Conservation (phyloP, 495 filamentous ascomycete genomes). For the Lentithecium fluviatile region DNA sequence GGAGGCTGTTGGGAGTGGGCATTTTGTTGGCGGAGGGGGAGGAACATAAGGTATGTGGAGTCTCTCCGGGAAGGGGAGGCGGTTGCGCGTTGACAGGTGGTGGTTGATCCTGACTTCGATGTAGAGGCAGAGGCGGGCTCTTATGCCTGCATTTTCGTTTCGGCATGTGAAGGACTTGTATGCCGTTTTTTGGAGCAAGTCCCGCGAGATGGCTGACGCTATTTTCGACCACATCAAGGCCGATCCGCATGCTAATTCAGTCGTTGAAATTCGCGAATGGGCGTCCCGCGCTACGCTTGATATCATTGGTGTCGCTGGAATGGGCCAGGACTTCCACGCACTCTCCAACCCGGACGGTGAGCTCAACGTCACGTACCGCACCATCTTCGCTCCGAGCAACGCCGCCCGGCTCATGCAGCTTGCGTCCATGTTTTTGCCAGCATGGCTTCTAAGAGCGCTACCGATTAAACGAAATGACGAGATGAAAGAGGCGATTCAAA, state of each 20-base stretch:
- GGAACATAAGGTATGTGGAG: slow-evolving; percentile 70
- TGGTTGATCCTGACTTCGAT: too few relatives aligned
- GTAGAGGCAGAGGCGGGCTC: slow-evolving; percentile 65
- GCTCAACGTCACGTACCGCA: slow-evolving; percentile 66
- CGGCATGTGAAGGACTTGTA: slow-evolving; percentile 85
- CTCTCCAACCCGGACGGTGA: slow-evolving; percentile 62
- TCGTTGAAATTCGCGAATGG: slow-evolving; percentile 69
- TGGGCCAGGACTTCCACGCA: slow-evolving; percentile 76
- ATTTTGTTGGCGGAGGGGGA: slow-evolving; percentile 82
- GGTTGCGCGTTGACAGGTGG: too few relatives aligned
- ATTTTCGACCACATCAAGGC: slow-evolving; percentile 46
- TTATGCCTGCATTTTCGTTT: slow-evolving; percentile 83
- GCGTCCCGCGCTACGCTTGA: slow-evolving; percentile 72
- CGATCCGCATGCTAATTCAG: slow-evolving; percentile 42
- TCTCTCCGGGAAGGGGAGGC: too few relatives aligned
- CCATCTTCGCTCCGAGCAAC: slow-evolving; percentile 51
- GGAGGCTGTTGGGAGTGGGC: slow-evolving; percentile 69
- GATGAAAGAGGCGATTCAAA: slow-evolving; percentile 52
- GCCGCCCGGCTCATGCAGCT: slow-evolving; percentile 49
- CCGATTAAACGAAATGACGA: slow-evolving; percentile 68
- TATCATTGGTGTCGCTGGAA: slow-evolving; percentile 79
- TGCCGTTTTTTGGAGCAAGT: slow-evolving; percentile 78
- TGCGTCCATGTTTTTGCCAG: slow-evolving; percentile 50
- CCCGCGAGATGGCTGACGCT: slow-evolving; percentile 43
- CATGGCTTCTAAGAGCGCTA: slow-evolving; percentile 51